Evolutionary conservation across 2,329 filamentous ascomycete species (phyloP).

Genomic region (Pseudogymnoascus sp.): DNA sequence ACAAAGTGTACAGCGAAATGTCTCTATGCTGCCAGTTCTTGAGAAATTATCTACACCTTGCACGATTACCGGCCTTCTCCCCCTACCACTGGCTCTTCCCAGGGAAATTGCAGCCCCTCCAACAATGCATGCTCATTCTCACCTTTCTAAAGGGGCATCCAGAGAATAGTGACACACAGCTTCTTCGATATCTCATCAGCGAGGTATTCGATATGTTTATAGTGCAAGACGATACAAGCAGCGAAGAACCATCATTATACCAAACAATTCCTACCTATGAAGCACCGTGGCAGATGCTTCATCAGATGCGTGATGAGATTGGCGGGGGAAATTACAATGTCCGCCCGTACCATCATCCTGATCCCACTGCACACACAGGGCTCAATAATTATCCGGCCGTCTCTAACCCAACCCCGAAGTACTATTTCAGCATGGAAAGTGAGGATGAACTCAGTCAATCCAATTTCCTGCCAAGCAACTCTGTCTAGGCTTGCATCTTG

Average conservation of each 20-base stretch:
- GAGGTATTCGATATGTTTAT: background rate
- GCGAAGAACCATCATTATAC: background rate
- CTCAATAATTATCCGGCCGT: background rate
- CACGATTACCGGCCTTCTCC: background rate
- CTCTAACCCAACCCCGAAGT: background rate
- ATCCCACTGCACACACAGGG: background rate
- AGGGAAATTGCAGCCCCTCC: background rate
- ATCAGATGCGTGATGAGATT: background rate
- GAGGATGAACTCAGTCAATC: background rate
- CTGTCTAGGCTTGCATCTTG: background rate
- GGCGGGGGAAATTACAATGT: background rate
- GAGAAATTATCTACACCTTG: background rate
- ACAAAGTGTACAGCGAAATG: background rate
- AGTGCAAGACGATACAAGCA: background rate
- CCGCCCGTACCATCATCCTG: background rate
- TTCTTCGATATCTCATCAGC: background rate
- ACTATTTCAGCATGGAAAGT: background rate
- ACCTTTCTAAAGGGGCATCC: background rate
- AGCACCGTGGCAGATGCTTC: background rate
- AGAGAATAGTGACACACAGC: background rate
- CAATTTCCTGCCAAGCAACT: background rate
- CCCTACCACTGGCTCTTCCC: background rate
- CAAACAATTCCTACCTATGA: background rate
- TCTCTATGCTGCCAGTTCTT: background rate
- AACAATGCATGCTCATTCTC: background rate